Conservation (phyloP, 1,284 basidiomycete species). For the Rhodofomes roseus region DNA sequence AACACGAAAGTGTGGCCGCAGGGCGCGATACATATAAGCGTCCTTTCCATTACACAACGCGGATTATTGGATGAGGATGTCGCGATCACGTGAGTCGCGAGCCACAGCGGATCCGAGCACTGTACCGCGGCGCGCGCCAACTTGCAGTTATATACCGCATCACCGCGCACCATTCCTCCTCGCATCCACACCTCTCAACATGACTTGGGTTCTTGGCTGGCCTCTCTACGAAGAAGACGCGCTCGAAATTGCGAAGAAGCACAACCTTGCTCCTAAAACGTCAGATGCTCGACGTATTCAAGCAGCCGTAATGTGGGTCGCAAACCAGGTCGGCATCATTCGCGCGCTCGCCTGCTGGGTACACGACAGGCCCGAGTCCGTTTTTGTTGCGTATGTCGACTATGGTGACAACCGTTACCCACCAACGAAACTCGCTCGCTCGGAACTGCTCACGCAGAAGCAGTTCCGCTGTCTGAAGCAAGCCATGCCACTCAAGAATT, state of each 20-base stretch:
- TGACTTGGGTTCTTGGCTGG: not conserved
- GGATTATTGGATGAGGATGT: too few relatives aligned
- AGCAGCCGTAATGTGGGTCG: not conserved
- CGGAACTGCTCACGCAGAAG: not conserved
- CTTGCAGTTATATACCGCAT: too few relatives aligned
- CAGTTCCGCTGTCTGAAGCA: not conserved
- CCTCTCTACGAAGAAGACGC: not conserved
- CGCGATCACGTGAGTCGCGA: too few relatives aligned
- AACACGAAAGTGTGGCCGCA: too few relatives aligned
- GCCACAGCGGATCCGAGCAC: too few relatives aligned
- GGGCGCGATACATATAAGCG: too few relatives aligned
- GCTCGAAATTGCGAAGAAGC: not conserved
- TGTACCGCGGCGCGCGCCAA: too few relatives aligned
- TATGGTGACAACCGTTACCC: not conserved
- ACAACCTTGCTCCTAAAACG: not conserved
- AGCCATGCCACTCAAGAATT: not conserved
- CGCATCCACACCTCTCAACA: too few relatives aligned
- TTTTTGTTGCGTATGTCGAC: not conserved
- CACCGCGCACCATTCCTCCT: too few relatives aligned
- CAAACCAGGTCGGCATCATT: too few relatives aligned
- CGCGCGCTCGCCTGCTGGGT: not conserved
- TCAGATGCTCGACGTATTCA: not conserved
- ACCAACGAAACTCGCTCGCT: not conserved
- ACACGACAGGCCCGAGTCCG: not conserved
- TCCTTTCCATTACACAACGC: too few relatives aligned